These are phyloP conservation scores for Drechslera avenae DNA, from an alignment of 2,329 filamentous ascomycete genomes.

Conservation along the genomic window DNA sequence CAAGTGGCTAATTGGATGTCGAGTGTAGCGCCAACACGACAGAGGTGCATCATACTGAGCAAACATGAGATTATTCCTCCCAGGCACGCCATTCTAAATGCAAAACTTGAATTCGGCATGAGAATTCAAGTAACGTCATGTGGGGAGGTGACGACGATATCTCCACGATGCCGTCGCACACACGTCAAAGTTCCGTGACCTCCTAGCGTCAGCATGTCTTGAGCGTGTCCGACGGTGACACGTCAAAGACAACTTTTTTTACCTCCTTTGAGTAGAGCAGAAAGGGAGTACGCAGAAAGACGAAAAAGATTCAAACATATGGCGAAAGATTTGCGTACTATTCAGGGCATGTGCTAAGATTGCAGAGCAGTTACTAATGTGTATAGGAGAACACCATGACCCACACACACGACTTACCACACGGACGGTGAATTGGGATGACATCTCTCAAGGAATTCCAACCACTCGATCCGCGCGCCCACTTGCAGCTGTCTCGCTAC, in stretches of 20 bases:
- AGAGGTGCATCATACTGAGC: constrained; percentile 9
- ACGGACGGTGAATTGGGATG: background rate
- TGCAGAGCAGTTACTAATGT: too few relatives aligned
- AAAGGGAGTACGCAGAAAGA: too few relatives aligned
- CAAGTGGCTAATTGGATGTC: constrained; percentile 2
- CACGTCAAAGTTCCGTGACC: constrained; percentile 2
- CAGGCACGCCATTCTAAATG: background rate
- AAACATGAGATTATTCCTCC: background rate
- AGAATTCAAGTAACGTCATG: background rate
- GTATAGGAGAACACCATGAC: too few relatives aligned
- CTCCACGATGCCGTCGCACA: background rate
- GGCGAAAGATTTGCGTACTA: too few relatives aligned
- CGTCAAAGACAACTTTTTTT: too few relatives aligned
- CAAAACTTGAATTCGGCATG: background rate
- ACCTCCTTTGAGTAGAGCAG: too few relatives aligned
- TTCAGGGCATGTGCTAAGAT: too few relatives aligned
- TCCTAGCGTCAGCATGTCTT: background rate
- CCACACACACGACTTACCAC: background rate
- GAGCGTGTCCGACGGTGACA: too few relatives aligned
- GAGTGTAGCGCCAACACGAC: background rate
- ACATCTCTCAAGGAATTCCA: background rate
- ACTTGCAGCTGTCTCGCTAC: background rate
- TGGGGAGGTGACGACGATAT: background rate
- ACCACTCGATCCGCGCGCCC: background rate
- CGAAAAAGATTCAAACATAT: too few relatives aligned